Evolutionary conservation across 305 asterid genomes (phyloP).

Genomic region (Fraxinus floribunda): DNA sequence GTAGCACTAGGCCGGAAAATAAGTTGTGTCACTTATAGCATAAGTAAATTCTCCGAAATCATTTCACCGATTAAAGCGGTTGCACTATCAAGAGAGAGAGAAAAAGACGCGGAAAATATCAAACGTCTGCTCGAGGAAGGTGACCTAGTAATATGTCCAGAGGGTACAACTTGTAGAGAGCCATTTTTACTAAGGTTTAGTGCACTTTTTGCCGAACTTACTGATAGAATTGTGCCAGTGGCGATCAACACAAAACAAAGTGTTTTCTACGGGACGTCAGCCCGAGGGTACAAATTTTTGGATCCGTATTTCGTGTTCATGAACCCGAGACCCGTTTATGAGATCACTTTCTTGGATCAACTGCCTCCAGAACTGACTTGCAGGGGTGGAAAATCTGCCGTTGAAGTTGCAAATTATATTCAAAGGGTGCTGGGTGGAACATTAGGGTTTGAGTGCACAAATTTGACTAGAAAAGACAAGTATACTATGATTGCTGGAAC

Average conservation of each 20-base stretch:
- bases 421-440: constrained; percentile 81
- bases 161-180: constrained; percentile 90
- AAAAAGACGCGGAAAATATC: constrained; percentile 70
- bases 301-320: constrained; percentile 92
- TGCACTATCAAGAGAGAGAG: constrained; percentile 74
- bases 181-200: constrained; percentile 76
- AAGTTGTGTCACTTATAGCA: constrained; percentile 89
- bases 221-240: constrained; percentile 82
- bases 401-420: constrained; percentile 79
- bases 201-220: constrained; percentile 83
- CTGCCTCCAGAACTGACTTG: constrained; percentile 61
- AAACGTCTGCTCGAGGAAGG: constrained; percentile 70
- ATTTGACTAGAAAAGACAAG: constrained; percentile 80
- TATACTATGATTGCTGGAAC: constrained; percentile 84
- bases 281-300: constrained; percentile 62
- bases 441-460: constrained; percentile 81
- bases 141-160: constrained; percentile 80
- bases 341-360: constrained; percentile 70
- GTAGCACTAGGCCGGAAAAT: constrained; percentile 86
- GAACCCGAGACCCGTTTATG: constrained; percentile 89
- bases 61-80: constrained; percentile 88
- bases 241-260: constrained; percentile 72
- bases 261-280: constrained; percentile 78
- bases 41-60: constrained; percentile 75
- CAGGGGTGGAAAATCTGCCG: constrained; percentile 61